Base-by-base conservation (phyloP, 805 yeast genomes). In the Saccharomyces kudriavzevii region DNA sequence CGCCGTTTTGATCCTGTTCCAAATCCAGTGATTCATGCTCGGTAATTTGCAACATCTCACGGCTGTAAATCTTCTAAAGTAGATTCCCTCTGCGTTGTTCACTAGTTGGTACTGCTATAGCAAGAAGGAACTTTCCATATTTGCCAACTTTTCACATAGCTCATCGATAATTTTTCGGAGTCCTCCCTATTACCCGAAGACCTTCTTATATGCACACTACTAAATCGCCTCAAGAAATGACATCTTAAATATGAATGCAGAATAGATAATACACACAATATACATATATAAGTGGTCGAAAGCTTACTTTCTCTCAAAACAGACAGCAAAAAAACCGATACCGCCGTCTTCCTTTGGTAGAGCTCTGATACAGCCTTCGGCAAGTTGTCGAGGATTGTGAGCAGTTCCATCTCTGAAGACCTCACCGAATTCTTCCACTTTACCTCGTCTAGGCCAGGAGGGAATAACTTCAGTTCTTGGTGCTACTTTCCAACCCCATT, bases 241-340 rank as follows among this genome's bases (percentile, higher is more conserved):
- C 9, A n/a, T 35, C 24, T 35, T 17, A 17, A 30, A 24, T 35
- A 35, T 24, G 5, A 35, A 17, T 5, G 11, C 24, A 35, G 6
- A 6, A 35, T 17, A 8, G 43, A 35, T 35, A 35, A 30, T 31
- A 27, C 17, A 24, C 30, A 30, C 17, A 25, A 45, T 25, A 27
- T 51, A 47, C 24, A 46, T 22, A 51, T 20, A 26, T 29, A 6
- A 24, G 13, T 31, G n/a, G 8, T 4, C 22, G 20, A 17, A 31
- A 2, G 30, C 40, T 14, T n/a, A 45, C 22, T 46, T 2, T 5
- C 86, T 77, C 58, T 87, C 87, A 67, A 94, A 92, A 53, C 94
- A 84, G 1, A 91, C 98, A 0, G 97, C 98, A 70, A 94, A 94
- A 67, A 94, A 94, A 0, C 99, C 99, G 62, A 94, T 94, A n/a